These are phyloP conservation scores for Pouteria glomerata DNA, from an alignment of 148 eudicot species.

Conservation along the genomic window DNA sequence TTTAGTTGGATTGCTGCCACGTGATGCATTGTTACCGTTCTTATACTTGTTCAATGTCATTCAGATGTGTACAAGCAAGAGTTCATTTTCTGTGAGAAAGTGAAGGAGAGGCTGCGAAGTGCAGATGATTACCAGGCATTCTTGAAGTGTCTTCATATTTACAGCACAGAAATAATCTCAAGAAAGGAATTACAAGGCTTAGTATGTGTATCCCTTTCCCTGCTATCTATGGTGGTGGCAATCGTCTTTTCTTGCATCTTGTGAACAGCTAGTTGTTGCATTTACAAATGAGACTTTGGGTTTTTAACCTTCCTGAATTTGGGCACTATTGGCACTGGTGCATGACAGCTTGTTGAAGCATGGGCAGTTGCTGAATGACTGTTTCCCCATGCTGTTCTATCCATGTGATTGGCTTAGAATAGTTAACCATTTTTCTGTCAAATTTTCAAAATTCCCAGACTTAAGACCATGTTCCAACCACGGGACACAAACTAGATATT, in stretches of 20 bases:
- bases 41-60: constrained; percentile 7
- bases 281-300: not conserved
- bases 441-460: not conserved
- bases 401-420: not conserved
- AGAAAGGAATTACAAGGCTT: constrained; percentile 76
- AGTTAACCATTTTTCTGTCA: not conserved
- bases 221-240: not conserved
- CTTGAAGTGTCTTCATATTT: constrained; percentile 92
- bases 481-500: not conserved
- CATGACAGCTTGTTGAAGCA: not conserved
- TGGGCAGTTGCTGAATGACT: not conserved
- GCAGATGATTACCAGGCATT: constrained; percentile 90
- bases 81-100: constrained; percentile 81
- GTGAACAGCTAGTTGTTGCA: constrained; percentile 2
- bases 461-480: not conserved
- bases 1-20: not conserved
- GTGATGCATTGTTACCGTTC: not conserved
- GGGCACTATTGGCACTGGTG: not conserved
- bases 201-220: constrained; percentile 40
- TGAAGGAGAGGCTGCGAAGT: constrained; percentile 77
- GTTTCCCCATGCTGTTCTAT: not conserved
- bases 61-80: constrained; percentile 73
- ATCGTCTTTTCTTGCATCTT: not conserved
- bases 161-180: constrained; percentile 91
- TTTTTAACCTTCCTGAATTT: not conserved